Percentiles rank a stretch among this genome's conserved stretches.
phyloP scores from a whole-genome alignment of 129 eudicot genomes.

The Daucus carota region DNA sequence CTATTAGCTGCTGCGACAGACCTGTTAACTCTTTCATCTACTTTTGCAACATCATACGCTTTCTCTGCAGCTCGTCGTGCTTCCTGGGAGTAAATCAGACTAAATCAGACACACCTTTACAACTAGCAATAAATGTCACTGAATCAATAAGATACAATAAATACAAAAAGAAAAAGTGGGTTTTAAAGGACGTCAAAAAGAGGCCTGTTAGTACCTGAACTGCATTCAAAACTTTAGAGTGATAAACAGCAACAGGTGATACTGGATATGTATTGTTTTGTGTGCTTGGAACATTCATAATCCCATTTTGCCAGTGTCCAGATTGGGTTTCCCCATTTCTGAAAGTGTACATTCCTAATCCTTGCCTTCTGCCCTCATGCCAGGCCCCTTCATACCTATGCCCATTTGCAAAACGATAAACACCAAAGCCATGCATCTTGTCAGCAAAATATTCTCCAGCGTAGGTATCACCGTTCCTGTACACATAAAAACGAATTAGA shows the following conservation, averaged over 20 bases:
- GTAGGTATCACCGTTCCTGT: conserved; percentile 79
- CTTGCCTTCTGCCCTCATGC: conserved; percentile 99
- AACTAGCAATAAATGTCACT: neutral
- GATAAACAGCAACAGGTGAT: conserved; percentile 77
- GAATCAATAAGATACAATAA: neutral
- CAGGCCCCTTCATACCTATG: conserved; percentile 97
- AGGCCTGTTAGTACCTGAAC: conserved; percentile 53
- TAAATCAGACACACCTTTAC: neutral
- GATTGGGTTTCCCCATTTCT: conserved; percentile 85
- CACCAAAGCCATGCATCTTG: conserved; percentile 93
- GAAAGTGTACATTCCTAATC: conserved; percentile 85
- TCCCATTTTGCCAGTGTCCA: conserved; percentile 87
- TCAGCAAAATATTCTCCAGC: conserved; percentile 98
- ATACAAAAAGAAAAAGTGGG: neutral
- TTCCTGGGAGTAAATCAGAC: conserved; percentile 37
- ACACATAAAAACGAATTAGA: neutral
- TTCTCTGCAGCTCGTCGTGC: conserved; percentile 88
- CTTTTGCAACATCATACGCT: conserved; percentile 84
- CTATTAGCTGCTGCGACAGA: conserved; percentile 88
- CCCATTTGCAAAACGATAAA: conserved; percentile 70
- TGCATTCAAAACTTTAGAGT: conserved; percentile 70
- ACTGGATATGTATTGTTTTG: conserved; percentile 53
- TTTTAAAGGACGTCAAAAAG: neutral
- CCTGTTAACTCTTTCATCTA: conserved; percentile 91
- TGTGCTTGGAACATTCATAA: conserved; percentile 76